phyloP scores from a whole-genome alignment of 73 alveolate genomes.

The Paramecium octaurelia region DNA sequence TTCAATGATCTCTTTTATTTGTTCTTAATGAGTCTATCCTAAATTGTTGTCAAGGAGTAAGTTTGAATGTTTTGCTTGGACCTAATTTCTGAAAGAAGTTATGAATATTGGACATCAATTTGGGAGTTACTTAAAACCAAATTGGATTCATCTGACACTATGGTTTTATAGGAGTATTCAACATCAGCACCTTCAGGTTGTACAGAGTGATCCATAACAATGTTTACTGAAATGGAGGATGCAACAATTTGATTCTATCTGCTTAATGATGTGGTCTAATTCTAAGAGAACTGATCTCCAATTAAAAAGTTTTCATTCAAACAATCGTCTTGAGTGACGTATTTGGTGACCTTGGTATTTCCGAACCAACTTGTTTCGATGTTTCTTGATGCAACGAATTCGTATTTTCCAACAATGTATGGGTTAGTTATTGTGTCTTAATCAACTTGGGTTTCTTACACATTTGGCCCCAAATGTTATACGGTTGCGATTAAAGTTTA shows the following conservation, averaged over 20 bases:
- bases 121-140: neutral
- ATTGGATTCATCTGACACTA: neutral
- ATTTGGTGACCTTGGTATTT: neutral
- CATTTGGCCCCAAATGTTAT: neutral
- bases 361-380: neutral
- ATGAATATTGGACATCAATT: neutral
- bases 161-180: neutral
- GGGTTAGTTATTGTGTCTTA: neutral
- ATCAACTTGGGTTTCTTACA: neutral
- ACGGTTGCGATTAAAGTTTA: neutral
- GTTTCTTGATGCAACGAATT: neutral
- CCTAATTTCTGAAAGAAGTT: neutral
- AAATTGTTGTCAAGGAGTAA: neutral
- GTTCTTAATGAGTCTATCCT: neutral
- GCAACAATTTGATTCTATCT: neutral
- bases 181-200: neutral
- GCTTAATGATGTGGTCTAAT: neutral
- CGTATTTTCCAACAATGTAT: neutral
- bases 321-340: neutral
- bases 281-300: neutral
- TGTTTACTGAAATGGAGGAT: neutral
- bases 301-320: neutral
- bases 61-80: neutral
- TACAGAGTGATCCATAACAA: neutral
- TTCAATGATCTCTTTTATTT: neutral